Evolutionary conservation across 306 rosid genomes (phyloP).

Genomic region (Benincasa hispida): DNA sequence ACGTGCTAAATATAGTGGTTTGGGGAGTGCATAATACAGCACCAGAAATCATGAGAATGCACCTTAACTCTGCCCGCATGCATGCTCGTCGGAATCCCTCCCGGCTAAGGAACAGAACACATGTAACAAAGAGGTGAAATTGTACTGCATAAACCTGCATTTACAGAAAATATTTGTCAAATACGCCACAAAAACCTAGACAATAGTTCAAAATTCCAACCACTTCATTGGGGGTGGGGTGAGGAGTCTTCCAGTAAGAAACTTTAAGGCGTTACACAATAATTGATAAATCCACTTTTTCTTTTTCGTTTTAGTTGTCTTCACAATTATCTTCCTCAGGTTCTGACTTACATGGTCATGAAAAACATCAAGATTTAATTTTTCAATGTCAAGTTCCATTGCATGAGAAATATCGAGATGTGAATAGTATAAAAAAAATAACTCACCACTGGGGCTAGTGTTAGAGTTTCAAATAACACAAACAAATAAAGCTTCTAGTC

Average conservation of each 20-base stretch:
- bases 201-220: neutral
- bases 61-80: constrained; percentile 77
- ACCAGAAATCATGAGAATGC: neutral
- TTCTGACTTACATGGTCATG: neutral
- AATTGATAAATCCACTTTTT: neutral
- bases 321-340: neutral
- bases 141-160: constrained; percentile 83
- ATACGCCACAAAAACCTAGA: neutral
- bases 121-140: constrained; percentile 79
- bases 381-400: neutral
- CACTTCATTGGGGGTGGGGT: neutral
- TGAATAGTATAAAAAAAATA: neutral
- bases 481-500: neutral
- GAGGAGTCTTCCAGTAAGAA: neutral
- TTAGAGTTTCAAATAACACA: neutral
- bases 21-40: neutral
- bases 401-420: neutral
- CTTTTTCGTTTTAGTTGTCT: neutral
- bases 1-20: neutral
- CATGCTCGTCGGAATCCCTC: constrained; percentile 97
- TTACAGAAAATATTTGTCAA: neutral
- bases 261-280: neutral
- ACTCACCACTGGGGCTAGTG: neutral
- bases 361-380: neutral
- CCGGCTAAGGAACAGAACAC: constrained; percentile 85